phyloP scores from a whole-genome alignment of 192 early-diverging fungal species.

The Backusella circina region DNA sequence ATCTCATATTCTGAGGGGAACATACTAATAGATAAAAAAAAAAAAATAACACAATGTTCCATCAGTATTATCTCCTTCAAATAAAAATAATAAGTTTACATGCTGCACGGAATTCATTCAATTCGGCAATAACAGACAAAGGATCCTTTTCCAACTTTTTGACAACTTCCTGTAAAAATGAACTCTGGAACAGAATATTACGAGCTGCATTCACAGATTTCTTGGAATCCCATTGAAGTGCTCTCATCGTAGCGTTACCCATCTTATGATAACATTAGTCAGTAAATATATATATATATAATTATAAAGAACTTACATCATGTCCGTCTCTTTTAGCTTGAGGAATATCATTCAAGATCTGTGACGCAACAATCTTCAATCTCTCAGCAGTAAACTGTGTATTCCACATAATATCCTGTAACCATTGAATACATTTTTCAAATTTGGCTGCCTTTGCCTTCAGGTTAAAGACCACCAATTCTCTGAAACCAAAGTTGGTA shows the following conservation, averaged over 20 bases:
- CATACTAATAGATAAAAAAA: slow-evolving; percentile 39
- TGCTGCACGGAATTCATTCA: slow-evolving; percentile 44
- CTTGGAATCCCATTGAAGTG: slow-evolving; percentile 38
- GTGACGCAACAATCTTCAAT: slow-evolving; percentile 50
- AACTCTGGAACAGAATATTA: slow-evolving; percentile 42
- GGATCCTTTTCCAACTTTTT: slow-evolving; percentile 43
- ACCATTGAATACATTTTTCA: slow-evolving; percentile 47
- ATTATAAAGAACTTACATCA: slow-evolving; percentile 44
- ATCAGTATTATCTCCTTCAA: no score
- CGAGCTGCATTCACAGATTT: slow-evolving; percentile 46
- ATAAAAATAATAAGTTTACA: slow-evolving; percentile 41
- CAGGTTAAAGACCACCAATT: slow-evolving; percentile 26
- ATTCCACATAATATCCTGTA: slow-evolving; percentile 50
- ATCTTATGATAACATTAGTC: no score
- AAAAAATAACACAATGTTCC: no score
- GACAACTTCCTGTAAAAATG: slow-evolving; percentile 45
- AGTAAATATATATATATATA: no score
- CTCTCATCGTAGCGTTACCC: slow-evolving; percentile 37
- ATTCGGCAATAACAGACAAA: slow-evolving; percentile 36
- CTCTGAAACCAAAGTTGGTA: slow-evolving; percentile 34
- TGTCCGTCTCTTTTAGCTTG: slow-evolving; percentile 52
- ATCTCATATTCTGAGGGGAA: slow-evolving; percentile 43
- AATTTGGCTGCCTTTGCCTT: slow-evolving; percentile 48
- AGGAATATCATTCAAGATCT: slow-evolving; percentile 55
- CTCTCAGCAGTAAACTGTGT: slow-evolving; percentile 52